Percentiles rank a stretch among this genome's conserved stretches.
These are phyloP conservation scores for Ustilago trichophora DNA, from an alignment of 1,284 basidiomycete species.

Conservation along the genomic window DNA sequence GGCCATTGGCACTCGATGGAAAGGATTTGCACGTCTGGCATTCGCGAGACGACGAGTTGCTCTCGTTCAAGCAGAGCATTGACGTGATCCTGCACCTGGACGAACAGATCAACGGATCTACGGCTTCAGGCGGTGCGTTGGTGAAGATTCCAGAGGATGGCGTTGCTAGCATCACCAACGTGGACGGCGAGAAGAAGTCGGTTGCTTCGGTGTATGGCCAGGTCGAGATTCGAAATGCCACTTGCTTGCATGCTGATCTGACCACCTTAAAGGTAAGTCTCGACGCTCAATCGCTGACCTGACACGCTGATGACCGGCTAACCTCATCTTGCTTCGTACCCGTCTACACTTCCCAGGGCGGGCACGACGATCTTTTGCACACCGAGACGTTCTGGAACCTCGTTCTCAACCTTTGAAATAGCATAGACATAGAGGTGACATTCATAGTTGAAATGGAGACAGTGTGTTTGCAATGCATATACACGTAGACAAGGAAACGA, in stretches of 20 bases:
- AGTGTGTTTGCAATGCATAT: background rate
- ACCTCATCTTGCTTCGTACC: no score
- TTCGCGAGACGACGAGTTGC: constrained; percentile 36
- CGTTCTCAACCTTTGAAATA: constrained; percentile 7
- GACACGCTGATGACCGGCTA: no score
- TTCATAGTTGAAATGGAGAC: no score
- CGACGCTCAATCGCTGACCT: no score
- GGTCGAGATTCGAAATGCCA: constrained; percentile 6
- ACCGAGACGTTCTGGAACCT: constrained; percentile 34
- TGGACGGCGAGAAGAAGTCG: constrained; percentile 23
- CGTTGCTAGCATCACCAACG: constrained; percentile 14
- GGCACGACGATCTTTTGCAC: constrained; percentile 33
- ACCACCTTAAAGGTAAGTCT: constrained; percentile 16
- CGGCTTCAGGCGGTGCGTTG: background rate
- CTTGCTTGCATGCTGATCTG: constrained; percentile 15
- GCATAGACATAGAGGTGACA: background rate
- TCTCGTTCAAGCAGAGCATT: constrained; percentile 39
- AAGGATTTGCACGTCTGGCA: constrained; percentile 38
- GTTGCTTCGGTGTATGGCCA: constrained; percentile 12
- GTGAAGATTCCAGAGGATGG: constrained; percentile 27
- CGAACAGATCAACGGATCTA: background rate
- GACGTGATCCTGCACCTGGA: constrained; percentile 26
- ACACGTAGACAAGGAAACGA: background rate
- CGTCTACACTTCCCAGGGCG: constrained; percentile 7
- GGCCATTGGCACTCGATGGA: constrained; percentile 17